Evolutionary conservation across 805 yeast species (phyloP).

Genomic region (Saturnispora quitensis): DNA sequence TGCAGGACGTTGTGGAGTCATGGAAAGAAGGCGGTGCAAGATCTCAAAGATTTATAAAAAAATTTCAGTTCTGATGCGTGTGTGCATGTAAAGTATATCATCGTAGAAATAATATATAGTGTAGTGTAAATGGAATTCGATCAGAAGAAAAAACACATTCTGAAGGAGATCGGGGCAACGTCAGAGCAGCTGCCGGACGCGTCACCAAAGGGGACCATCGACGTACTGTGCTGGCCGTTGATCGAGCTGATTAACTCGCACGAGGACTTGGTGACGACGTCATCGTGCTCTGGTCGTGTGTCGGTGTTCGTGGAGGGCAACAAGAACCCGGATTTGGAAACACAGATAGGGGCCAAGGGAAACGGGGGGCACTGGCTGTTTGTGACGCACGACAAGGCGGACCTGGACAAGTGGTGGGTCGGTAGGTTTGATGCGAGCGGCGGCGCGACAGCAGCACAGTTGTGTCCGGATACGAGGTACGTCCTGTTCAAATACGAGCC

Average conservation of each 20-base stretch:
- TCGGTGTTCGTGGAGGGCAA: constrained; percentile 74
- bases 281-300: constrained; percentile 82
- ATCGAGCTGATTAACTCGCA: constrained; percentile 58
- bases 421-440: constrained; percentile 10
- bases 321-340: constrained; percentile 27
- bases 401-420: constrained; percentile 42
- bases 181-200: constrained; percentile 42
- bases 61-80: constrained; percentile 4
- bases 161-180: constrained; percentile 42
- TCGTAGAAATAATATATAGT: too few species aligned
- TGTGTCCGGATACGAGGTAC: constrained; percentile 33
- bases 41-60: neutral
- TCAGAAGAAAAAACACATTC: constrained; percentile 51
- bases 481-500: constrained; percentile 79
- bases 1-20: neutral
- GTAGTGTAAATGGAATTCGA: constrained; percentile 41
- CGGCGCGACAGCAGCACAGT: neutral
- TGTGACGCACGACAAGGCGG: constrained; percentile 56
- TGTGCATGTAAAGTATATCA: too few species aligned
- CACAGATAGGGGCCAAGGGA: constrained; percentile 72
- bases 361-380: constrained; percentile 78
- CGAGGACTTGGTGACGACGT: constrained; percentile 69
- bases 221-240: constrained; percentile 61
- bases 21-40: neutral
- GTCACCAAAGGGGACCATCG: constrained; percentile 89